Base-by-base conservation (phyloP, 2,329 filamentous ascomycete species). In the Ceratocystis colombiana region DNA sequence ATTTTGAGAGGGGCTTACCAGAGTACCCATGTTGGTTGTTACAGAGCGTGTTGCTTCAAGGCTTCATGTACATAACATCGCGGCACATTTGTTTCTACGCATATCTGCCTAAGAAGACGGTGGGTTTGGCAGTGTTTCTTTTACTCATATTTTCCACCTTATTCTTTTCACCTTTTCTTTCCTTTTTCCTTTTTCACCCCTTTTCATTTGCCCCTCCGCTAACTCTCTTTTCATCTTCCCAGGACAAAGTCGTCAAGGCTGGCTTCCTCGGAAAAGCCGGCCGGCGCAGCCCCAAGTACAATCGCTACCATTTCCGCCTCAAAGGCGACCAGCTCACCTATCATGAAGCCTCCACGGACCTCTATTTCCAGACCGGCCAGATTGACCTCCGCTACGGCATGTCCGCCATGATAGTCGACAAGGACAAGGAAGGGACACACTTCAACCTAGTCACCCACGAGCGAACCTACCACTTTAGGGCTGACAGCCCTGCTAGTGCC, bases 61-160 rank as follows among this genome's bases (percentile, higher is more conserved):
- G 94, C 5, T 96, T 94, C 74, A 87, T 99, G 82, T 97, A 97
- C 76, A 89, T 99, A 72, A 97, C 94, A 0, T 81, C 88, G 68
- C 88, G 87, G 71, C 94, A 99, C 73, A 88, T 97, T 68, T 96
- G 92, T 76, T 99, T 97, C 75, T 97, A 96, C 73, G 91, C 94
- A 48, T 96, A 96, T 73, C 82, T 97, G n/a, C 91, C 91, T 5
- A 95, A 92, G 79, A 96, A 94, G 80, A 85, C 88, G 64, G 88
- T 89, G 79, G 76, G 86, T 72, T 25, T 22, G 6, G 25, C 61
- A 55, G 20, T 10, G 5, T 2, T 7, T 30, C 1, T 7, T 28
- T 7, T 22, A 15, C 15, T 25, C 22, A 8, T 25, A 4, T 25
- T 28, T 17, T 22, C 50, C 22, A 2, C 8, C 3, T 55, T 30